Evolutionary conservation across 2,329 filamentous ascomycete genomes (phyloP).

Genomic region (Colletotrichum sp.): DNA sequence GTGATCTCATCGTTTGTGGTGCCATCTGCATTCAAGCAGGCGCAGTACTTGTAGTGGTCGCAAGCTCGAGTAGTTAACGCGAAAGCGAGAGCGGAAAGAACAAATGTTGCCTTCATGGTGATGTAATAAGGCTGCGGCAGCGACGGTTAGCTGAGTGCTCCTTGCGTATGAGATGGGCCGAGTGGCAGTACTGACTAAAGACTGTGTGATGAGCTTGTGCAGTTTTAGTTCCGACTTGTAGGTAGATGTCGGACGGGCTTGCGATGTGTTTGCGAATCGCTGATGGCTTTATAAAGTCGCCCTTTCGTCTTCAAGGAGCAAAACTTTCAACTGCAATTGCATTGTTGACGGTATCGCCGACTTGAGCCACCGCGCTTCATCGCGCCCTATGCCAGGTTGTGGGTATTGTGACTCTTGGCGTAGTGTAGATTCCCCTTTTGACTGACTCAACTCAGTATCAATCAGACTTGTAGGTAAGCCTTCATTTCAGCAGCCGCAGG

Average conservation of each 20-base stretch:
- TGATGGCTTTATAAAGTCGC: not conserved
- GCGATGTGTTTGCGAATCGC: not conserved
- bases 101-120: not conserved
- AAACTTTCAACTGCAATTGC: not conserved
- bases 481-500: not conserved
- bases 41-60: not conserved
- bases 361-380: not conserved
- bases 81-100: not conserved
- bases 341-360: not conserved
- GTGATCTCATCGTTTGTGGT: not conserved
- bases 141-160: not conserved
- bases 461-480: not conserved
- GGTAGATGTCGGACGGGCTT: not conserved
- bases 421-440: not conserved
- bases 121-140: not conserved
- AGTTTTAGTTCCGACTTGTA: not conserved
- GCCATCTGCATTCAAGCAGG: not conserved
- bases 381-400: not conserved
- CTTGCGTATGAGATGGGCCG: not conserved
- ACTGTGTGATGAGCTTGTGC: not conserved
- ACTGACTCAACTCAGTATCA: not conserved
- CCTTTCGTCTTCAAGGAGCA: not conserved
- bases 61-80: not conserved
- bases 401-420: not conserved
- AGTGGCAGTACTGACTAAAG: not conserved